A percentile compares a stretch with the other conserved stretches of the same genome.
phyloP scores from a whole-genome alignment of 1,284 basidiomycete genomes.

The Ceratobasidium papillatum region DNA sequence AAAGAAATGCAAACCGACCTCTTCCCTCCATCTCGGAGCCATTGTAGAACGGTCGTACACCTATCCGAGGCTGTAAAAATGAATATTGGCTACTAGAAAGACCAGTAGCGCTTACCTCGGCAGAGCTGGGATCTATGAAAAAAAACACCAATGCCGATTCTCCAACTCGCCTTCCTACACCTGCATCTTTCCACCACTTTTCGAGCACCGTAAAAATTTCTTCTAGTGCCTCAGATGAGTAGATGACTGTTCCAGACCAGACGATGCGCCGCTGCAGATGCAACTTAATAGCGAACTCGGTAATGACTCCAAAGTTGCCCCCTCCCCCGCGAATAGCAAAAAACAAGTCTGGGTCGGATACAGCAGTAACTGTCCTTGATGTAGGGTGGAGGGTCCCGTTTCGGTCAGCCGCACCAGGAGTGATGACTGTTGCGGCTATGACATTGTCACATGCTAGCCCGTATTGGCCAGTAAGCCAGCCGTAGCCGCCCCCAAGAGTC shows the following conservation, averaged over 20 bases:
- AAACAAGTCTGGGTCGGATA: conserved; percentile 36
- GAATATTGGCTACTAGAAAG: not conserved
- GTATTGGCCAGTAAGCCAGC: conserved; percentile 47
- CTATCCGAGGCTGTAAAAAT: conserved; percentile 14
- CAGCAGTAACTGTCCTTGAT: conserved; percentile 22
- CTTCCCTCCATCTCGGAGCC: conserved; percentile 12
- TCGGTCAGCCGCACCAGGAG: conserved; percentile 15
- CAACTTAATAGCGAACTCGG: conserved; percentile 39
- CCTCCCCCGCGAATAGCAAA: conserved; percentile 41
- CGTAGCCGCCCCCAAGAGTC: conserved; percentile 50
- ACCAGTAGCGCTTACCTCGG: not conserved
- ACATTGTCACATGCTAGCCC: conserved; percentile 50
- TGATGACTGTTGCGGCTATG: conserved; percentile 44
- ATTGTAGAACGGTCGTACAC: conserved; percentile 28
- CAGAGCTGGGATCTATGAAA: not conserved
- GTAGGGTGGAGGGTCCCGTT: conserved; percentile 13
- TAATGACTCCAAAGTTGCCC: conserved; percentile 42
- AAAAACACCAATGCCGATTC: conserved; percentile 28
- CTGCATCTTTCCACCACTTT: conserved; percentile 15
- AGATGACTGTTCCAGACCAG: conserved; percentile 27
- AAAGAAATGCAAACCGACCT: not conserved
- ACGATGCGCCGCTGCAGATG: conserved; percentile 36
- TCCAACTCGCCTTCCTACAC: not conserved
- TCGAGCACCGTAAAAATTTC: conserved; percentile 12
- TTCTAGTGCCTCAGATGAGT: conserved; percentile 1